Evolutionary conservation across 2,329 filamentous ascomycete genomes (phyloP).

Genomic region (Lasiodiplodia hormozganensis): DNA sequence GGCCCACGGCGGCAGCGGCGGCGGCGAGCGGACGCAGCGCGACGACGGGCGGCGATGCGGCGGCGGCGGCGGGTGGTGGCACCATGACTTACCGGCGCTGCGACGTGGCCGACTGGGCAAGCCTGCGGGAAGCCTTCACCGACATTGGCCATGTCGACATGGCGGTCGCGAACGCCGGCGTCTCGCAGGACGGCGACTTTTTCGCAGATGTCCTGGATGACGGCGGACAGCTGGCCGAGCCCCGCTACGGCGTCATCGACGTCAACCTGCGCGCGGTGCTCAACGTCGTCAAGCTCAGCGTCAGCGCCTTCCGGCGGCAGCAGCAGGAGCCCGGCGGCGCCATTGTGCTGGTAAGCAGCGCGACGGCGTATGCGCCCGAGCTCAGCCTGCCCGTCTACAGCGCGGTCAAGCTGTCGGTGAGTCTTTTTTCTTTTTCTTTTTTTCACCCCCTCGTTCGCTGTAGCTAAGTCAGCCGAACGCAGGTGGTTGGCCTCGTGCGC

Average conservation of each 20-base stretch:
- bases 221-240: constrained; percentile 39
- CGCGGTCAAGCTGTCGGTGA: constrained; percentile 2
- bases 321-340: constrained; percentile 37
- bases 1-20: not conserved
- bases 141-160: constrained; percentile 38
- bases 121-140: constrained; percentile 37
- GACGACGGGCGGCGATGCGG: not conserved
- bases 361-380: constrained; percentile 49
- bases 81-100: constrained; percentile 36
- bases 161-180: constrained; percentile 46
- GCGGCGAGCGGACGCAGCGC: not conserved
- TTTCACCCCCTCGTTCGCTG: not conserved
- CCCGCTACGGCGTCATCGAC: constrained; percentile 41
- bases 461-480: not conserved
- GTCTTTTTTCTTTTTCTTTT: not conserved
- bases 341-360: constrained; percentile 50
- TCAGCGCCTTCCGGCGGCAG: constrained; percentile 36
- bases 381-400: constrained; percentile 45
- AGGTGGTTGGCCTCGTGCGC: constrained; percentile 44
- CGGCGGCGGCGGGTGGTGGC: not conserved
- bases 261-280: constrained; percentile 44
- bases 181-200: constrained; percentile 41
- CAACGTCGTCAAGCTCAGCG: constrained; percentile 46
- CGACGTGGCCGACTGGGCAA: constrained; percentile 38
- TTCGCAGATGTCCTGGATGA: constrained; percentile 42